Evolutionary conservation across 2,329 filamentous ascomycete species (phyloP).

Genomic region (Diaporthe longicolla): DNA sequence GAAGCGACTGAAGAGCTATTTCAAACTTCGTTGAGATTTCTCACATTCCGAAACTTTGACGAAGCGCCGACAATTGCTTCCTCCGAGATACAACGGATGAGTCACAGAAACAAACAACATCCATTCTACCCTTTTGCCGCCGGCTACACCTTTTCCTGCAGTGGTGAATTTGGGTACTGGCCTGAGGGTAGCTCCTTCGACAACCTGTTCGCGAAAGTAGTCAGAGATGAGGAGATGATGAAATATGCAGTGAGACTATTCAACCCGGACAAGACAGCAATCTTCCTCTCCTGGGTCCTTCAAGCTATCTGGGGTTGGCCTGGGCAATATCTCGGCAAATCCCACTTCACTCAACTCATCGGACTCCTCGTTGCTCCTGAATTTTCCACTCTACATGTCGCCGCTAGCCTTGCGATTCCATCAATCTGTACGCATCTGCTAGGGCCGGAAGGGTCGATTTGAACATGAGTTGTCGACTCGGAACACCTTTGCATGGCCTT

Average conservation of each 20-base stretch:
- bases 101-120: background rate
- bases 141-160: background rate
- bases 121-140: background rate
- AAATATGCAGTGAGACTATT: background rate
- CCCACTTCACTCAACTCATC: too few relatives aligned
- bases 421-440: background rate
- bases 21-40: background rate
- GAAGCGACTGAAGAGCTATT: too few relatives aligned
- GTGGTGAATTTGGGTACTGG: too few relatives aligned
- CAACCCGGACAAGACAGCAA: background rate
- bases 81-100: background rate
- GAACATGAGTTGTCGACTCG: background rate
- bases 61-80: background rate
- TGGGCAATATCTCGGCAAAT: too few relatives aligned
- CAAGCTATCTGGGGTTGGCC: background rate
- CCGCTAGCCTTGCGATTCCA: background rate
- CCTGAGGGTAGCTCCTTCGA: too few relatives aligned
- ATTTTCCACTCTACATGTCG: background rate
- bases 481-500: background rate
- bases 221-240: background rate
- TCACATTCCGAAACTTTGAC: background rate
- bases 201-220: background rate
- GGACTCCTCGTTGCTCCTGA: background rate
- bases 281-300: background rate
- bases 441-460: rapidly evolving